Base-by-base conservation (phyloP, 2,329 filamentous ascomycete genomes). In the Aspergillus puulaauensis region DNA sequence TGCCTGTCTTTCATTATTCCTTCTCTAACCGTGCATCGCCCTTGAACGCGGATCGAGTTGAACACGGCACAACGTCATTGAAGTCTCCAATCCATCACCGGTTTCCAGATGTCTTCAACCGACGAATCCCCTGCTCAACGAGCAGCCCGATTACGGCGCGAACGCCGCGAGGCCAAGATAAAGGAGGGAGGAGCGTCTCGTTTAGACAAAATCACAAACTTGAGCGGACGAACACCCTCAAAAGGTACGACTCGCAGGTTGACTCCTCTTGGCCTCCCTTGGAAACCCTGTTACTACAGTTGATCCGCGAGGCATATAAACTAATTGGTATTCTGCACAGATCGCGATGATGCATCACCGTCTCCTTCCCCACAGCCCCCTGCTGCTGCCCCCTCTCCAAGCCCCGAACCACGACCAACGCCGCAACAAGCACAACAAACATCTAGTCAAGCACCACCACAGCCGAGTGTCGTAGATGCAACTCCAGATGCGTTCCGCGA, bases 91-190 rank as follows among this genome's bases (percentile, higher is more conserved):
- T 31, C 7, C 24, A 33, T 9, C 15, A 14, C n/a, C 6, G 31
- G 46, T 19, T 12, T 37, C 6, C 37, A 23, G 3, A 76, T 76
- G 73, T 73, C 73, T 15, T 67, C 69, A 4, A 43, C 68, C 24
- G 76, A 78, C 55, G 78, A 80, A 66, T 79, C 79, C 1, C 76
- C 78, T 15, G 75, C 77, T 17, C 79, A 80, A 60, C 69, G 70
- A 62, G 80, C 84, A 64, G 84, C 85, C 50, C 83, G 85, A 47
- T 76, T 86, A 55, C 82, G 86, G 43, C 83, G 85, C 59, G 85
- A 88, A 70, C 83, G 85, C 60, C 81, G 85, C 17, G 82, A 86
- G 66, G 84, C 84, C 56, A 88, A 87, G 73, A 83, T 87, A 68
- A 79, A 78, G 61, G 80, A 80, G 46, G 80, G 81, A 60, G 85